phyloP scores from a whole-genome alignment of 257 asterid species.

The Dorcoceras hygrometricum region DNA sequence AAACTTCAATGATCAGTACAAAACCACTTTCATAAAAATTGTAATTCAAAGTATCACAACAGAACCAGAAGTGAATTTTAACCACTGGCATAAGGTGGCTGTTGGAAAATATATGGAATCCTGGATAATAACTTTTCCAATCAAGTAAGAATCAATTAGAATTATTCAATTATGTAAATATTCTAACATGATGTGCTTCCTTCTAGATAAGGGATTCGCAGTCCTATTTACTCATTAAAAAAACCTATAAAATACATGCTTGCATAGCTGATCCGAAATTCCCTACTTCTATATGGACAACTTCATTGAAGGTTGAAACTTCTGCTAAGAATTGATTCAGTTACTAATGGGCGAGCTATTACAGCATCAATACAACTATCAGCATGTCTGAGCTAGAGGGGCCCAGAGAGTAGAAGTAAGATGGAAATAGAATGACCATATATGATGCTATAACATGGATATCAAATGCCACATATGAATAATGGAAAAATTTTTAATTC shows the following conservation, averaged over 20 bases:
- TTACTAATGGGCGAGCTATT: not conserved
- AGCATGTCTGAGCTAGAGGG: not conserved
- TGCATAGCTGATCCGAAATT: not conserved
- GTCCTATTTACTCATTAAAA: not conserved
- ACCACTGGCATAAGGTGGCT: not conserved
- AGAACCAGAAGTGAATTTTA: not conserved
- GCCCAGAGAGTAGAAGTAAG: not conserved
- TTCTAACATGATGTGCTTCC: not conserved
- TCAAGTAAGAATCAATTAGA: not conserved
- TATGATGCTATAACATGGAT: slow-evolving; percentile 9
- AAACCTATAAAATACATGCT: not conserved
- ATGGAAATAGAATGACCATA: slow-evolving; percentile 6
- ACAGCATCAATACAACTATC: not conserved
- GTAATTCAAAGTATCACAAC: not conserved
- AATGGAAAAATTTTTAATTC: not conserved
- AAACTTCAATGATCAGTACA: slow-evolving; percentile 4
- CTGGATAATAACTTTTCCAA: not conserved
- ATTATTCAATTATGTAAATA: no score
- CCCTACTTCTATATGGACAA: not conserved
- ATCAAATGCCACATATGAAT: not conserved
- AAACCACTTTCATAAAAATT: not conserved
- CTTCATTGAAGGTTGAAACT: not conserved
- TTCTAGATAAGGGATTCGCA: not conserved
- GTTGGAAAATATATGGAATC: not conserved
- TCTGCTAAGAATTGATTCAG: not conserved